Percentiles rank a stretch among this genome's conserved stretches.
phyloP scores from a whole-genome alignment of 2,329 filamentous ascomycete genomes.

The Tolypocladium endophyticum region DNA sequence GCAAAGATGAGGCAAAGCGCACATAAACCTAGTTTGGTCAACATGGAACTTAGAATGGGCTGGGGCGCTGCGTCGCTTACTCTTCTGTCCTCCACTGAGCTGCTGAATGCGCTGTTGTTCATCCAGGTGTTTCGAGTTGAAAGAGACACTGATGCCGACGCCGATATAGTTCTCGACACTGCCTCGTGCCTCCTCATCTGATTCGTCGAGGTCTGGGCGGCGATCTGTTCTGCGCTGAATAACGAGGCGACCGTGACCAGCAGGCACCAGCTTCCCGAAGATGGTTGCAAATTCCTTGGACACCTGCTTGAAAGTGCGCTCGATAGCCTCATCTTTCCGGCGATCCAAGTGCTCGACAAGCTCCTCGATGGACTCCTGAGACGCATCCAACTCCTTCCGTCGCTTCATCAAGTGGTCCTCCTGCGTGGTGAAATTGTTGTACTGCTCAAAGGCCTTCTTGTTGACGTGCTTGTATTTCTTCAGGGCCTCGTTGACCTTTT shows the following conservation, averaged over 20 bases:
- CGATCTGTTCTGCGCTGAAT: constrained; percentile 86
- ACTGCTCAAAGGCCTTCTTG: constrained; percentile 99
- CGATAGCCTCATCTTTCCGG: constrained; percentile 94
- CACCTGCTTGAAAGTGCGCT: constrained; percentile 97
- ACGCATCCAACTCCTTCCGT: constrained; percentile 76
- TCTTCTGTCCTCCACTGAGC: constrained; percentile 94
- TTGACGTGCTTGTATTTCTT: constrained; percentile 98
- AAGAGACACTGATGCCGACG: constrained; percentile 93
- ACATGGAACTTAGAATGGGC: neutral
- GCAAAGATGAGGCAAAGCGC: constrained; percentile 97
- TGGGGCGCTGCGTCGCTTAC: constrained; percentile 38
- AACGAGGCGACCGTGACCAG: constrained; percentile 80
- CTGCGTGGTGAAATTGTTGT: constrained; percentile 91
- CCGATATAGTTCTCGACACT: constrained; percentile 91
- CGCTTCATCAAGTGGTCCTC: constrained; percentile 78
- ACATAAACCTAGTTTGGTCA: constrained; percentile 58
- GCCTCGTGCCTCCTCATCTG: constrained; percentile 57
- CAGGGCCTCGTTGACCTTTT: constrained; percentile 82
- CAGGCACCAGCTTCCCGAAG: constrained; percentile 90
- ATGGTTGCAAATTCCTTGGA: constrained; percentile 86
- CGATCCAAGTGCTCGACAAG: constrained; percentile 88
- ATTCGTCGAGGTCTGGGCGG: constrained; percentile 47
- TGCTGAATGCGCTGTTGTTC: constrained; percentile 98
- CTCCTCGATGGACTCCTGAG: constrained; percentile 79
- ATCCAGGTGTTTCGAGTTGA: constrained; percentile 91